Conservation (phyloP, 2,329 filamentous ascomycete genomes). For the Claviceps cyperi region DNA sequence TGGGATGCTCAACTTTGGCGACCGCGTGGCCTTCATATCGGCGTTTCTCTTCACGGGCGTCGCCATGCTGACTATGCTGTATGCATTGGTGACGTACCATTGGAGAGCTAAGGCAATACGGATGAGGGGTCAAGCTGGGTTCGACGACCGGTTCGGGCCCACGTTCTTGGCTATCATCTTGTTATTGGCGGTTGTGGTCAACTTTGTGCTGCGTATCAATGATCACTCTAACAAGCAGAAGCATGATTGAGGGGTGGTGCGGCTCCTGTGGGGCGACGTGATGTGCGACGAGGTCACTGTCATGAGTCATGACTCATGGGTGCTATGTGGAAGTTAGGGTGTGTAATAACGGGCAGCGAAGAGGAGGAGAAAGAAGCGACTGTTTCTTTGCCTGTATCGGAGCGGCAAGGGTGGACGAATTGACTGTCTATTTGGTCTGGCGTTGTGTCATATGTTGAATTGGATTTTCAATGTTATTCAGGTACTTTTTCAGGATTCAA, state of each 20-base stretch:
- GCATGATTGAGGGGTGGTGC: conserved; percentile 7
- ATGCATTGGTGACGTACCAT: conserved; percentile 89
- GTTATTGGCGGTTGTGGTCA: conserved; percentile 80
- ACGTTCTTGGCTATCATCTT: conserved; percentile 80
- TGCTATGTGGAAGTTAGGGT: too few relatives aligned
- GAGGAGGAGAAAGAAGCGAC: not conserved
- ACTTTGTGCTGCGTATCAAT: conserved; percentile 71
- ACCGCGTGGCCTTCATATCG: conserved; percentile 83
- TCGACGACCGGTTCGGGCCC: conserved; percentile 90
- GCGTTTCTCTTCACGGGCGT: conserved; percentile 89
- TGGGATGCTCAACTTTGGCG: conserved; percentile 95
- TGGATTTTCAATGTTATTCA: not conserved
- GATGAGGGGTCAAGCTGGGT: conserved; percentile 80
- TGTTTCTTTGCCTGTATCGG: not conserved
- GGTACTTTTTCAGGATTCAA: not conserved
- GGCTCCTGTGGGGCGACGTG: too few relatives aligned
- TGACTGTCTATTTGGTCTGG: not conserved
- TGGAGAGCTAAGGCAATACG: conserved; percentile 92
- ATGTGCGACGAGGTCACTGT: not conserved
- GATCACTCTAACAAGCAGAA: conserved; percentile 26
- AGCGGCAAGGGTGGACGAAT: not conserved
- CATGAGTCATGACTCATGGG: too few relatives aligned
- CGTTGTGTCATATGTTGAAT: not conserved
- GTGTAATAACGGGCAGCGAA: not conserved
- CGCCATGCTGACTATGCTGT: conserved; percentile 88